Percentiles rank a stretch among this genome's conserved stretches.
Evolutionary conservation across 2,329 filamentous ascomycete genomes (phyloP).

Genomic region (Periconia sp.): DNA sequence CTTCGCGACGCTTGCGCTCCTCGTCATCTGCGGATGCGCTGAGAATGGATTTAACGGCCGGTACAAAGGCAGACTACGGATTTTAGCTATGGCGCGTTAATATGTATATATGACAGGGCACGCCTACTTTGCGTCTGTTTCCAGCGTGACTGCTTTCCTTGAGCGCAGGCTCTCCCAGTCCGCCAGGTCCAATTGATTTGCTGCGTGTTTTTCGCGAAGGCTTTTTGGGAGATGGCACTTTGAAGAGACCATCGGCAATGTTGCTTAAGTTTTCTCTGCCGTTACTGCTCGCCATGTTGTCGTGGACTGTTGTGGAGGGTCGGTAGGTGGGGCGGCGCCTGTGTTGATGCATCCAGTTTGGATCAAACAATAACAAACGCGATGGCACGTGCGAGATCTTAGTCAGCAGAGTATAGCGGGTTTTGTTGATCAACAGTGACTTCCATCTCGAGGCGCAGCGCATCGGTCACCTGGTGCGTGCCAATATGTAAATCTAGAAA

Average conservation of each 20-base stretch:
- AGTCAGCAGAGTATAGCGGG: no score
- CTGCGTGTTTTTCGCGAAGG: conserved; percentile 62
- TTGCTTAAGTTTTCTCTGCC: conserved; percentile 70
- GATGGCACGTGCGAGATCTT: neutral
- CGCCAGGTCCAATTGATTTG: conserved; percentile 94
- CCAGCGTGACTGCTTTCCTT: conserved; percentile 65
- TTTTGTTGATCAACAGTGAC: no score
- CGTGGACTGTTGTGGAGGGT: conserved; percentile 29
- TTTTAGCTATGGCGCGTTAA: no score
- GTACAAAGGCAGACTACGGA: conserved; percentile 51
- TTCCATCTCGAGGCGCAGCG: no score
- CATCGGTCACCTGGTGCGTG: no score
- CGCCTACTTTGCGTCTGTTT: conserved; percentile 75
- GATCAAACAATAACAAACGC: conserved; percentile 1
- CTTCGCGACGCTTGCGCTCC: conserved; percentile 72
- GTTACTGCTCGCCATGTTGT: conserved; percentile 35
- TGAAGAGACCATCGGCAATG: conserved; percentile 44
- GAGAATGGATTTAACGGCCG: conserved; percentile 56
- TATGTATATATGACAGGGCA: no score
- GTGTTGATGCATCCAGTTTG: no score
- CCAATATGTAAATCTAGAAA: no score
- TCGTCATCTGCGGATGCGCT: conserved; percentile 59
- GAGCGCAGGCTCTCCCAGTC: conserved; percentile 75
- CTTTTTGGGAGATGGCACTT: conserved; percentile 34
- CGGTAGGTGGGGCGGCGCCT: conserved; percentile 11